Evolutionary conservation across 352 stramenopile species (phyloP), one percentile per base, ranked within the genome.

Genomic region (Blastocystis sp.): DNA sequence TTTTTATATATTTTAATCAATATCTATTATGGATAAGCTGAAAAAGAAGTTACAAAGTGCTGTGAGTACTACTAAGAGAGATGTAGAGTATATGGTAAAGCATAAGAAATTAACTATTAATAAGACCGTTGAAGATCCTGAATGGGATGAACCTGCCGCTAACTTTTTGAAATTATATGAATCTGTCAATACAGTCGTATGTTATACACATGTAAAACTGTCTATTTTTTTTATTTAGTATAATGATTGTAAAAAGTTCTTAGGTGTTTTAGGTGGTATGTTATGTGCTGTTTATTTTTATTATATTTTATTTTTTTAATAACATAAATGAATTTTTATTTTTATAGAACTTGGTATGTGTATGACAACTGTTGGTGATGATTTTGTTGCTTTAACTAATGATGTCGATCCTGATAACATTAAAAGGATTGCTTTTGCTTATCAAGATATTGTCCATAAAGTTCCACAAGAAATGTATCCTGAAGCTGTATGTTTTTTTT

Each of bases 121-220:
- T 21, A 62, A 62, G 25, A 62, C 52, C n/a, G 39, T 54, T 27
- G 52, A 62, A 62, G 35, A 62, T 27, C 52, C 52, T 9, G 52
- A 62, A 42, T 62, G 54, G 13, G 52, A 13, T 39, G 27, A 40
- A 10, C 19, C 11, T 5, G 23, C 23, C 19, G 5, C 1, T n/a
- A n/a, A n/a, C n/a, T n/a, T n/a, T n/a, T n/a, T n/a, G n/a, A n/a
- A n/a, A n/a, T n/a, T n/a, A n/a, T n/a, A n/a, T n/a, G n/a, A n/a
- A n/a, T n/a, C n/a, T n/a, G n/a, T n/a, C n/a, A n/a, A n/a, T n/a
- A n/a, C n/a, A n/a, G n/a, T n/a, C n/a, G n/a, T n/a, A n/a, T n/a
- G n/a, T n/a, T n/a, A n/a, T n/a, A n/a, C n/a, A n/a, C n/a, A n/a
- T n/a, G n/a, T n/a, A n/a, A n/a, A 13, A 40, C 37, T 11, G 32